These are phyloP conservation scores for Aspergillus bridgeri DNA, from an alignment of 495 filamentous ascomycete genomes.

Conservation along the genomic window DNA sequence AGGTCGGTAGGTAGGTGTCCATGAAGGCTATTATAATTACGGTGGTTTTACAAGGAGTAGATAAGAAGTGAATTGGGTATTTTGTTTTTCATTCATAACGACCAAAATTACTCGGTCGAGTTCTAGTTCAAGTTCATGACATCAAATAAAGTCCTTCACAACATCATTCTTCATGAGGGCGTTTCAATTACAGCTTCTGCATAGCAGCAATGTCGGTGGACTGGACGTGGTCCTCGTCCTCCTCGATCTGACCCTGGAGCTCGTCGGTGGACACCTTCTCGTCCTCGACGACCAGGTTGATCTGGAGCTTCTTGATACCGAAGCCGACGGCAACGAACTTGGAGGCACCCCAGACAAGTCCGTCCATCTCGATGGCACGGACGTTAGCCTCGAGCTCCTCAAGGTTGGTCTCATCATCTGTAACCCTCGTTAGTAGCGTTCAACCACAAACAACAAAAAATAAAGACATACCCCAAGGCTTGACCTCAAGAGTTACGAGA, in stretches of 20 bases:
- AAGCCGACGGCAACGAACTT: slow-evolving; percentile 87
- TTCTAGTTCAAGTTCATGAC: slow-evolving; percentile 27
- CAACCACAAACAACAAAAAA: background rate
- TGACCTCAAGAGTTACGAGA: slow-evolving; percentile 90
- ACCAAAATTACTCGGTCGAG: slow-evolving; percentile 10
- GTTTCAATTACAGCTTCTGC: slow-evolving; percentile 77
- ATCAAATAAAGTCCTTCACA: slow-evolving; percentile 40
- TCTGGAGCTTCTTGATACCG: slow-evolving; percentile 99
- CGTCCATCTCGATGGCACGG: slow-evolving; percentile 84
- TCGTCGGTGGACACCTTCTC: slow-evolving; percentile 90
- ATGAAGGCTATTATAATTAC: too few relatives aligned
- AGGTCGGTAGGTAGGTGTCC: too few relatives aligned
- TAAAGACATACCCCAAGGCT: slow-evolving; percentile 86
- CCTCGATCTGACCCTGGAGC: slow-evolving; percentile 81
- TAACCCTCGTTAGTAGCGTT: slow-evolving; percentile 24
- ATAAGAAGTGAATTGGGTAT: background rate
- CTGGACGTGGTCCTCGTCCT: slow-evolving; percentile 95
- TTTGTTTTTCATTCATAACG: slow-evolving; percentile 24
- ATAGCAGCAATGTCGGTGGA: slow-evolving; percentile 89
- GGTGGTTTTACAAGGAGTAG: background rate
- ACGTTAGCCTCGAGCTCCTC: slow-evolving; percentile 75
- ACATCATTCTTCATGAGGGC: slow-evolving; percentile 38
- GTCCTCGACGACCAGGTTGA: slow-evolving; percentile 96
- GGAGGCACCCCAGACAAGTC: slow-evolving; percentile 92
- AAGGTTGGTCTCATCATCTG: slow-evolving; percentile 94